These are phyloP conservation scores for Yarrowia hollandica DNA, from an alignment of 805 yeast species.

Conservation along the genomic window DNA sequence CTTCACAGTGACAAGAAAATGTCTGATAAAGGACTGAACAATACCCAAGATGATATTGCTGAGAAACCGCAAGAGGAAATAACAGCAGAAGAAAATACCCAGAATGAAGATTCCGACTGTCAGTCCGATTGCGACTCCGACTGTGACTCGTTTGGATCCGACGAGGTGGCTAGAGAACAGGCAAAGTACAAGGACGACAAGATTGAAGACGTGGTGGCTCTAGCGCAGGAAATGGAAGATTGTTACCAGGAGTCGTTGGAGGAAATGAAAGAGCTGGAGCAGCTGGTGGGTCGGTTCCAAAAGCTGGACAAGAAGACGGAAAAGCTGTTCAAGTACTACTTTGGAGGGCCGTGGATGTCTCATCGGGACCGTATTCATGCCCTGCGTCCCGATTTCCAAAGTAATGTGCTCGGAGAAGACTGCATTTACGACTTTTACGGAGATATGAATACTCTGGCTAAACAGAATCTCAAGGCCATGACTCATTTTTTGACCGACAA, in stretches of 20 bases:
- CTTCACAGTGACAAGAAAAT: no score
- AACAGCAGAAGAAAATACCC: not conserved
- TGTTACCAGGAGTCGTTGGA: not conserved
- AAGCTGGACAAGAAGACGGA: not conserved
- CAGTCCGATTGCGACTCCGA: not conserved
- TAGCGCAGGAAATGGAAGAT: conserved; percentile 10
- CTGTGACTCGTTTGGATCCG: not conserved
- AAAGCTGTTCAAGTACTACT: conserved; percentile 20
- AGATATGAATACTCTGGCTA: not conserved
- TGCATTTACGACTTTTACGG: not conserved
- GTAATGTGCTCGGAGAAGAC: not conserved
- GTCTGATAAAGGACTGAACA: no score
- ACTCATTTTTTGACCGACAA: not conserved
- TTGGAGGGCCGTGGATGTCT: conserved; percentile 6
- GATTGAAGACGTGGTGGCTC: not conserved
- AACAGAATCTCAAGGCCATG: conserved; percentile 5
- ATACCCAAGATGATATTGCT: no score
- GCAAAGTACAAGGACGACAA: conserved; percentile 1
- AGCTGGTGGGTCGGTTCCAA: not conserved
- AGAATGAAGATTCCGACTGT: not conserved
- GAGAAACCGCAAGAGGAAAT: no score
- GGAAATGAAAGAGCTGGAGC: conserved; percentile 8
- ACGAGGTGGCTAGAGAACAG: conserved; percentile 3
- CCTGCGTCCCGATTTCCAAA: not conserved
- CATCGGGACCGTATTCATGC: not conserved